phyloP scores from a whole-genome alignment of 1,284 basidiomycete genomes.

The Pseudozyma thailandica region DNA sequence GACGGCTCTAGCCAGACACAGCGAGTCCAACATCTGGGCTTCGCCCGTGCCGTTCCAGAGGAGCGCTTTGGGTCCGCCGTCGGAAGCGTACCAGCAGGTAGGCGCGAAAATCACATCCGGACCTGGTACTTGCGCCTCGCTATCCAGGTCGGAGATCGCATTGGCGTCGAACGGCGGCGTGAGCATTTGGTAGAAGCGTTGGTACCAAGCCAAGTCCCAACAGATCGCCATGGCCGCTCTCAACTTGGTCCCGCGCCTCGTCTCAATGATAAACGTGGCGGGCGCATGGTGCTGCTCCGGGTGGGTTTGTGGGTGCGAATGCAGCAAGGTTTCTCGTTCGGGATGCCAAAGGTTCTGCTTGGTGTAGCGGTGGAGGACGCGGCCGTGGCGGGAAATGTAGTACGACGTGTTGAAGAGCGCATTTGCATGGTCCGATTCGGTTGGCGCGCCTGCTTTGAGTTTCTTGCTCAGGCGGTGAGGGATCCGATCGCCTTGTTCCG shows the following conservation, averaged over 20 bases:
- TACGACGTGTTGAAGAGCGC: constrained; percentile 64
- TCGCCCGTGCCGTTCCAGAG: constrained; percentile 57
- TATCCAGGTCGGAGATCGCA: constrained; percentile 31
- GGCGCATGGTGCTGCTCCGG: constrained; percentile 38
- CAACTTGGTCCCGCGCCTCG: constrained; percentile 52
- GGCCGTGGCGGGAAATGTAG: constrained; percentile 55
- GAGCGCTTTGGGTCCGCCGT: constrained; percentile 56
- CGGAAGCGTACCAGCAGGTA: constrained; percentile 66
- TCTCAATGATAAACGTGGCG: constrained; percentile 56
- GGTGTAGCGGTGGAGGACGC: constrained; percentile 58
- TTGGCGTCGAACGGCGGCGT: constrained; percentile 9
- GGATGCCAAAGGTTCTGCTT: constrained; percentile 67
- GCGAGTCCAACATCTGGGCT: constrained; percentile 50
- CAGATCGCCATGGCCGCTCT: constrained; percentile 61
- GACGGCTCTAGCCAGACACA: constrained; percentile 55
- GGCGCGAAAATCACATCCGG: constrained; percentile 65
- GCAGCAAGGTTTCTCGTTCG: constrained; percentile 54
- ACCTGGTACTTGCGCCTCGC: constrained; percentile 36
- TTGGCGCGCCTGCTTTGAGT: not conserved
- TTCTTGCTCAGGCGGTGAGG: constrained; percentile 17
- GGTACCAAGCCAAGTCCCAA: constrained; percentile 65
- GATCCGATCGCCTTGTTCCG: constrained; percentile 13
- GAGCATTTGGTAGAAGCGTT: constrained; percentile 56
- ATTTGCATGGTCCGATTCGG: constrained; percentile 17
- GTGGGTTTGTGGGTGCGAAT: constrained; percentile 50